Conservation (phyloP, 352 stramenopile genomes). For the Thraustochytrium sp. region DNA sequence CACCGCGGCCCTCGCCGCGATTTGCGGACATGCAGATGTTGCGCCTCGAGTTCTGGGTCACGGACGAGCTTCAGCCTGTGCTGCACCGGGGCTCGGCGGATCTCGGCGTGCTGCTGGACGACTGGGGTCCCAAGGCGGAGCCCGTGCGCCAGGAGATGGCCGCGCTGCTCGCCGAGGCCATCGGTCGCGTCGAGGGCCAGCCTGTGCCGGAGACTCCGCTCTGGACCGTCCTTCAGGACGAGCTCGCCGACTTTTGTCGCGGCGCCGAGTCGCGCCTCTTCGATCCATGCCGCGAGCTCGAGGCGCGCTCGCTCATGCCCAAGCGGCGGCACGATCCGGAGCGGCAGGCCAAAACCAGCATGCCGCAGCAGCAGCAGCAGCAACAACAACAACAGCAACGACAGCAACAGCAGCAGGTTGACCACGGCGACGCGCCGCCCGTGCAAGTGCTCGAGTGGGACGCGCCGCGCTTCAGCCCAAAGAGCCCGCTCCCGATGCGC, state of each 20-base stretch:
- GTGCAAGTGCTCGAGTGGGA: background rate
- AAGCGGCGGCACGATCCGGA: too few species aligned
- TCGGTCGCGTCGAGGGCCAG: background rate
- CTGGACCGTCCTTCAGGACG: background rate
- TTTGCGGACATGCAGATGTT: constrained; percentile 10
- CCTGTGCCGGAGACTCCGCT: background rate
- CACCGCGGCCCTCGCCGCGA: background rate
- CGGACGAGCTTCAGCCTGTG: background rate
- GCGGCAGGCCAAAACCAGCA: too few species aligned
- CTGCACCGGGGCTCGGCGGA: constrained; percentile 2
- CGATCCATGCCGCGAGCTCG: background rate
- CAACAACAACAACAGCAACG: background rate
- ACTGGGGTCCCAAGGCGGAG: background rate
- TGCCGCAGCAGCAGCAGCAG: too few species aligned
- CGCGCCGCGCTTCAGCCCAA: background rate
- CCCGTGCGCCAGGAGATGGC: background rate
- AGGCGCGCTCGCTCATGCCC: background rate
- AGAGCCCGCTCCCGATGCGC: background rate
- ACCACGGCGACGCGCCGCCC: background rate
- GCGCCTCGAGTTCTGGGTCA: constrained; percentile 26
- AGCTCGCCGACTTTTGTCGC: background rate
- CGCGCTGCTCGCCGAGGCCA: background rate
- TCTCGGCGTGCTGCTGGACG: background rate
- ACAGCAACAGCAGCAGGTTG: too few species aligned
- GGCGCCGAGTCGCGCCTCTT: background rate